Base-by-base conservation (phyloP, 2,329 filamentous ascomycete genomes). In the Alternaria gaisen region DNA sequence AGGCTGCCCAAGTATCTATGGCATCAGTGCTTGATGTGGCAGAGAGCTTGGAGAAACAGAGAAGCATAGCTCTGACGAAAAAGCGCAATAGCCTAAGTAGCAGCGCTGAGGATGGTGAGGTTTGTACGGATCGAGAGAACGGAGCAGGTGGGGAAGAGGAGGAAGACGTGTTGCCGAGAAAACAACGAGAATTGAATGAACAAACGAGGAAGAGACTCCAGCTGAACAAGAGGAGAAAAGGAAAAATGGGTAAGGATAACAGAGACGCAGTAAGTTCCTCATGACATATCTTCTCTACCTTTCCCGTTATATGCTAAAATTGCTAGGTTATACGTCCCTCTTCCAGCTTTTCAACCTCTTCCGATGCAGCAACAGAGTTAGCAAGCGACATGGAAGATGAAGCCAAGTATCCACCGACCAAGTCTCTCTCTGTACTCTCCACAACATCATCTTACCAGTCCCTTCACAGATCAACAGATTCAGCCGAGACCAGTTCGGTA, bases 151-250 rank as follows among this genome's bases (percentile, higher is more conserved):
- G 41, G n/a, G 10, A n/a, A 11, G 3, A 5, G 9, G 32, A 55
- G 8, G 41, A 55, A 4, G 53, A 36, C 6, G 53, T 55, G 18
- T 26, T 55, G 16, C 53, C 42, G 11, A 36, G 42, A 30, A 55
- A 55, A 40, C 53, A 28, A 20, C 41, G 12, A 10, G 42, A 55
- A 18, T 9, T 55, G 20, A 47, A 47, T 9, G 53, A 47, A 10
- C 53, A 55, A 14, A 55, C 53, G 42, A 40, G 24, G 24, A 56
- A 48, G 34, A 41, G 26, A 36, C 46, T 28, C 3, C 22, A 24
- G 32, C 18, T 24, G 26, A 11, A 40, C 32, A 32, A 43, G 16
- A 22, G 10, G 34, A n/a, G 14, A 32, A 47, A 42, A 5, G 24
- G 4, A 32, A 40, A 32, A 11, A 7, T 5, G 36, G 32, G 46